Conservation (phyloP, 73 alveolate species). For the Symbiodinium natans region DNA sequence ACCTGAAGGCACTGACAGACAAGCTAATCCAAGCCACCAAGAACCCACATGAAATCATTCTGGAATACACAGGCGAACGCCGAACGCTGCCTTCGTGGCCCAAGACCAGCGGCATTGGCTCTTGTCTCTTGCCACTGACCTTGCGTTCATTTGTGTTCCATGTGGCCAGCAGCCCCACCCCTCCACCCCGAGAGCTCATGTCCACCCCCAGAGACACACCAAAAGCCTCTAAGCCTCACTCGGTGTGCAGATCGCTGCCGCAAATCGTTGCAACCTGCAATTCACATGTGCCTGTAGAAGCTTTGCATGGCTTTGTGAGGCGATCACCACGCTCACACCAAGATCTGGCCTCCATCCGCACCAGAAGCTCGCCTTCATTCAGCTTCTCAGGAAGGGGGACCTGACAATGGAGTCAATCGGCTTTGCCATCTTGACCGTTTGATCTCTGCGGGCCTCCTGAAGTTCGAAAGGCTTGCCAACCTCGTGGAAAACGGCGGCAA, state of each 20-base stretch:
- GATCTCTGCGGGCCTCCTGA: slow-evolving; percentile 22
- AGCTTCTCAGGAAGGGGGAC: slow-evolving; percentile 88
- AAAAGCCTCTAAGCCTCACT: neutral
- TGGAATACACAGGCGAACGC: no score
- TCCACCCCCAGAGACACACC: neutral
- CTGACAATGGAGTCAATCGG: neutral
- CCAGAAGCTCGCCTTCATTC: slow-evolving; percentile 88
- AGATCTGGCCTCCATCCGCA: slow-evolving; percentile 80
- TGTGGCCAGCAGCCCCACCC: no score
- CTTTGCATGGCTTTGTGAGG: neutral
- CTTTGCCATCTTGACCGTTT: neutral
- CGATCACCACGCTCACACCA: neutral
- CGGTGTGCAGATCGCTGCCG: slow-evolving; percentile 90
- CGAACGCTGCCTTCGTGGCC: slow-evolving; percentile 82
- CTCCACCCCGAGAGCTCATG: no score
- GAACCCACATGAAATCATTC: neutral
- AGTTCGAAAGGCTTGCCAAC: slow-evolving; percentile 67
- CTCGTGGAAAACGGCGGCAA: slow-evolving; percentile 83
- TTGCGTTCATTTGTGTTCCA: neutral
- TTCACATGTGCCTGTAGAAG: neutral
- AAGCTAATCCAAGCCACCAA: neutral
- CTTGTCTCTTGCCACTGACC: slow-evolving; percentile 93
- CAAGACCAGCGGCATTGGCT: slow-evolving; percentile 84
- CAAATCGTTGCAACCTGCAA: slow-evolving; percentile 85
- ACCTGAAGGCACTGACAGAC: neutral